Percentiles rank a stretch among this genome's conserved stretches.
These are phyloP conservation scores for Saccharomycopsis oosterbeekiorum DNA, from an alignment of 805 yeast genomes.

Conservation along the genomic window DNA sequence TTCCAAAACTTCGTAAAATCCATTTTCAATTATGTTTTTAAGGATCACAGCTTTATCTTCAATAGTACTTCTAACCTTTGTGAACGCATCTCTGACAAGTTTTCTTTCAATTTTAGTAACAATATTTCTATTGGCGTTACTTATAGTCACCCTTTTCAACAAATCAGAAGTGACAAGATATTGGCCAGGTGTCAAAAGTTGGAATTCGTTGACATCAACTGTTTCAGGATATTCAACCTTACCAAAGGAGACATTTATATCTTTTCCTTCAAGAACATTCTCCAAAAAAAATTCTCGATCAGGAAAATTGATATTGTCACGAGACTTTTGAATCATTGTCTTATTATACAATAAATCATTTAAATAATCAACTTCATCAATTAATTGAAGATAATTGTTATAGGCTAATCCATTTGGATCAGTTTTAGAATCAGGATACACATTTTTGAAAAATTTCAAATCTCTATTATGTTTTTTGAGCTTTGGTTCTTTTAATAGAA, in stretches of 20 bases:
- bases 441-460: conserved; percentile 21
- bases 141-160: conserved; percentile 8
- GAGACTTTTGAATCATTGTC: conserved; percentile 8
- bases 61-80: conserved; percentile 25
- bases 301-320: conserved; percentile 6
- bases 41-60: conserved; percentile 26
- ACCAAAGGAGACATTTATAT: conserved; percentile 16
- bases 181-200: conserved; percentile 13
- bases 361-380: conserved; percentile 13
- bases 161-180: conserved; percentile 9
- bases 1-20: conserved; percentile 23
- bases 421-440: conserved; percentile 5
- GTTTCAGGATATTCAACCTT: conserved; percentile 21
- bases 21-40: conserved; percentile 19
- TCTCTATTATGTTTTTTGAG: conserved; percentile 26
- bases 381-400: conserved; percentile 4
- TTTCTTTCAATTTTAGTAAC: conserved; percentile 36
- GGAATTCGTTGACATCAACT: background rate
- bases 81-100: conserved; percentile 35
- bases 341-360: conserved; percentile 16
- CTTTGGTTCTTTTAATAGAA: conserved; percentile 13
- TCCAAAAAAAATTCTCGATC: conserved; percentile 11
- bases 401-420: conserved; percentile 11
- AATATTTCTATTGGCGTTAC: conserved; percentile 25
- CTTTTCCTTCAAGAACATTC: conserved; percentile 11